phyloP scores from a whole-genome alignment of 2,329 filamentous ascomycete genomes.

The Fusarium dlaminii region DNA sequence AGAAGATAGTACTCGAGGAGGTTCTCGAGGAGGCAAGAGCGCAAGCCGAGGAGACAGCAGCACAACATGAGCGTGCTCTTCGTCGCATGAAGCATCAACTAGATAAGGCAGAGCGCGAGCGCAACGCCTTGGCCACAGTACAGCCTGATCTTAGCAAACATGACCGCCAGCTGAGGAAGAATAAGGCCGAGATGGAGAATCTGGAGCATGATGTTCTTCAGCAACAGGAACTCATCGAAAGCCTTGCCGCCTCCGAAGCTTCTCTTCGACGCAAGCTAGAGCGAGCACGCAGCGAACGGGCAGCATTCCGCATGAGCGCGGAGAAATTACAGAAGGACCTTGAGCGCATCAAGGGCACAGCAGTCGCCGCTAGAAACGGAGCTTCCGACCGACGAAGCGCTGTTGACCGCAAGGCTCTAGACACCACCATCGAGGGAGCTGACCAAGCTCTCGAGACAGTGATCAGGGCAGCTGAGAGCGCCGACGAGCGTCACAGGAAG shows the following conservation, averaged over 20 bases:
- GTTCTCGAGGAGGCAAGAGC: constrained; percentile 65
- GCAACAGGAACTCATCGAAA: constrained; percentile 72
- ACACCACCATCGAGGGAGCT: constrained; percentile 50
- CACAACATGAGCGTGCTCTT: constrained; percentile 55
- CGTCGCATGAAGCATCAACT: constrained; percentile 59
- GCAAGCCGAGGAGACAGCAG: constrained; percentile 58
- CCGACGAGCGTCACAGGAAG: constrained; percentile 75
- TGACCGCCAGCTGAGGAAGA: constrained; percentile 68
- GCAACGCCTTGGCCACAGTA: constrained; percentile 47
- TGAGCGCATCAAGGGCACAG: constrained; percentile 55
- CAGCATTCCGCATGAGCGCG: constrained; percentile 62
- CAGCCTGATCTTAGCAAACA: constrained; percentile 59
- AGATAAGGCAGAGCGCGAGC: constrained; percentile 61
- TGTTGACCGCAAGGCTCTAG: constrained; percentile 38
- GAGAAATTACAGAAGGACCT: constrained; percentile 65
- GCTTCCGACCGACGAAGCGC: constrained; percentile 11
- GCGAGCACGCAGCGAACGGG: constrained; percentile 72
- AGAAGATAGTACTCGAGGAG: constrained; percentile 66
- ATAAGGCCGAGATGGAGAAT: constrained; percentile 71
- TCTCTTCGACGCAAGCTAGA: constrained; percentile 74
- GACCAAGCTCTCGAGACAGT: constrained; percentile 67
- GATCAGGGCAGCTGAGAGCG: constrained; percentile 65
- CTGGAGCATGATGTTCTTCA: constrained; percentile 78
- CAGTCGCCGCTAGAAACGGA: constrained; percentile 43
- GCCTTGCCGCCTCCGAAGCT: constrained; percentile 64